Conservation (phyloP, 23 red algal species). For the Gracilaria gracilis region DNA sequence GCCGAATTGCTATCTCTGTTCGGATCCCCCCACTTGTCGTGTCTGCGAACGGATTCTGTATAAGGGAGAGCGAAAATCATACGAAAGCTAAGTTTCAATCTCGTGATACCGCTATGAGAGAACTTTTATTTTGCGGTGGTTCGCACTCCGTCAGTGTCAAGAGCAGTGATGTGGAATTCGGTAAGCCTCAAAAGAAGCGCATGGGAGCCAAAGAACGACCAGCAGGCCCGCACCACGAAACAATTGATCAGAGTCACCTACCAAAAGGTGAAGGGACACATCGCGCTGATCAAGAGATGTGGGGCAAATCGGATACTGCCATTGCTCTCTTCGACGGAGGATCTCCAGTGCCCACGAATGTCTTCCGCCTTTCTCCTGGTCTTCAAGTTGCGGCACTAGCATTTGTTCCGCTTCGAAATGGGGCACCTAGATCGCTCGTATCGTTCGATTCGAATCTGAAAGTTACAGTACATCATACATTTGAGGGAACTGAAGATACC, state of each 20-base stretch:
- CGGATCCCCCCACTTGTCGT: constrained; percentile 16
- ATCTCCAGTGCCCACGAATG: constrained; percentile 47
- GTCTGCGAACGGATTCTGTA: neutral
- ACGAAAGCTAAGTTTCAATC: neutral
- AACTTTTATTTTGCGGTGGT: neutral
- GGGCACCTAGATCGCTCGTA: constrained; percentile 19
- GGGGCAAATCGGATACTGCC: constrained; percentile 24
- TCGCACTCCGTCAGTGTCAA: neutral
- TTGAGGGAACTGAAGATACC: constrained; percentile 25
- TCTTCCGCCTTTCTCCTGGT: constrained; percentile 40
- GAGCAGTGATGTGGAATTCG: neutral
- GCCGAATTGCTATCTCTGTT: constrained; percentile 49
- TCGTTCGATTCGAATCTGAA: constrained; percentile 47
- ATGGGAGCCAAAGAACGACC: neutral
- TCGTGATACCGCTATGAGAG: neutral
- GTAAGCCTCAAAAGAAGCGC: neutral
- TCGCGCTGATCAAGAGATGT: neutral
- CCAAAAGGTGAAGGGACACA: neutral
- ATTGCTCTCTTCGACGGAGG: constrained; percentile 47
- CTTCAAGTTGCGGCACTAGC: constrained; percentile 24
- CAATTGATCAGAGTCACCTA: neutral
- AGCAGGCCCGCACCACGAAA: neutral
- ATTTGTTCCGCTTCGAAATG: constrained; percentile 34
- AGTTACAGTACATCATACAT: neutral
- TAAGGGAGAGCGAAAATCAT: neutral